phyloP scores from a whole-genome alignment of 257 asterid species.

The Fraxinus anomala region DNA sequence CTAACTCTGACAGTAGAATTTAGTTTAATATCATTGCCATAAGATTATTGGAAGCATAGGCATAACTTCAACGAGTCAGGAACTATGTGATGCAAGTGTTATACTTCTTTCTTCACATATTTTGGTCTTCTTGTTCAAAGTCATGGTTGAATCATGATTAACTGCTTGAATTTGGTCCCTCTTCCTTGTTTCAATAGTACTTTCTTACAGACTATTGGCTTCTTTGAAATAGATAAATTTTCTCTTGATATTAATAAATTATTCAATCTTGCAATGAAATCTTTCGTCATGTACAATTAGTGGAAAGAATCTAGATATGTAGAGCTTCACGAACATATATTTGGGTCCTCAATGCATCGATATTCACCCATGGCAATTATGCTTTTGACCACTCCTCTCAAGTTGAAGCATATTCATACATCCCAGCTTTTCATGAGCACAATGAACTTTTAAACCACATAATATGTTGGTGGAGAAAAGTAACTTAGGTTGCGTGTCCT shows the following conservation, averaged over 20 bases:
- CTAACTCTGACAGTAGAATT: not conserved
- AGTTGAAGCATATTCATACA: not conserved
- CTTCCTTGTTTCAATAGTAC: too few relatives aligned
- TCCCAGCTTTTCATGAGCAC: not conserved
- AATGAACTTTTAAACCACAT: not conserved
- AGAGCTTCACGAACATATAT: not conserved
- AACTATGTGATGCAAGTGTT: not conserved
- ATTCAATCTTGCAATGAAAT: not conserved
- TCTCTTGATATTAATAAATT: not conserved
- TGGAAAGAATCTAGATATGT: not conserved
- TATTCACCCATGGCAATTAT: not conserved
- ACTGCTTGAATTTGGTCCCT: not conserved
- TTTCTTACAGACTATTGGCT: not conserved
- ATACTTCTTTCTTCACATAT: not conserved
- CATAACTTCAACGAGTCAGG: not conserved
- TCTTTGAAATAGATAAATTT: not conserved
- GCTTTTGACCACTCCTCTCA: not conserved
- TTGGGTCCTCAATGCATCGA: not conserved
- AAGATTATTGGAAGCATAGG: not conserved
- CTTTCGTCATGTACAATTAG: not conserved
- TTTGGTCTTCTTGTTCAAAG: not conserved
- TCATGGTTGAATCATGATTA: not conserved
- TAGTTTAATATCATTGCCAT: not conserved
- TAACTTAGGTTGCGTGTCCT: not conserved
- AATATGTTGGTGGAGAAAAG: not conserved